phyloP scores from a whole-genome alignment of 2,329 filamentous ascomycete genomes.

The Trichoderma pleuroti region DNA sequence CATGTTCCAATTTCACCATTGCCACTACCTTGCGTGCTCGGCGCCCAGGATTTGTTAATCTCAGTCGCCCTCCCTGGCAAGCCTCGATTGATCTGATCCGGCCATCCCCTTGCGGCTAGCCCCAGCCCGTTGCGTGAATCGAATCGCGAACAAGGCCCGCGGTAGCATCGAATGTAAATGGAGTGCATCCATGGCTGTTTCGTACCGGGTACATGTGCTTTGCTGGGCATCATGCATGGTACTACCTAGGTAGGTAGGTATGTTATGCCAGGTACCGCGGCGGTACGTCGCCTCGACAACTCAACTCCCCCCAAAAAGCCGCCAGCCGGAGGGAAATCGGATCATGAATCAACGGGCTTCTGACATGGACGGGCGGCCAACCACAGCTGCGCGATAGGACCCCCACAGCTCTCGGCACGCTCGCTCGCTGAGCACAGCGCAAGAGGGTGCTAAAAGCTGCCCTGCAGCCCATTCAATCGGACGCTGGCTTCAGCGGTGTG shows the following conservation, averaged over 20 bases:
- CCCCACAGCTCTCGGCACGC: neutral
- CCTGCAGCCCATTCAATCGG: neutral
- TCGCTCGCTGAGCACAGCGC: neutral
- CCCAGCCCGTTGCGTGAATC: neutral
- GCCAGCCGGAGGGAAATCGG: neutral
- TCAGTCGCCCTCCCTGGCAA: neutral
- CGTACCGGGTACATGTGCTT: neutral
- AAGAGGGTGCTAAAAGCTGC: neutral
- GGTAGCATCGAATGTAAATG: neutral
- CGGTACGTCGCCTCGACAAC: neutral
- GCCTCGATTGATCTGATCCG: constrained; percentile 6
- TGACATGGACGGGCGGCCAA: constrained; percentile 3
- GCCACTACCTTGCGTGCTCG: constrained; percentile 8
- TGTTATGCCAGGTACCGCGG: constrained; percentile 16
- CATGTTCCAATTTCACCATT: neutral
- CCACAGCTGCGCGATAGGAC: neutral
- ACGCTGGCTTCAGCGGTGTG: constrained; percentile 17
- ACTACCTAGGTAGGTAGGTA: too few species aligned
- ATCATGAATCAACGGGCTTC: neutral
- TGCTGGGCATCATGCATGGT: neutral
- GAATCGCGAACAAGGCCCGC: neutral
- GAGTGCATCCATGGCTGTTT: neutral
- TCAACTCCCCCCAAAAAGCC: neutral
- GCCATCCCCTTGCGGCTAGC: constrained; percentile 2
- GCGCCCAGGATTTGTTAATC: neutral